phyloP scores from a whole-genome alignment of 2,329 filamentous ascomycete species.

The Cordyceps javanica region DNA sequence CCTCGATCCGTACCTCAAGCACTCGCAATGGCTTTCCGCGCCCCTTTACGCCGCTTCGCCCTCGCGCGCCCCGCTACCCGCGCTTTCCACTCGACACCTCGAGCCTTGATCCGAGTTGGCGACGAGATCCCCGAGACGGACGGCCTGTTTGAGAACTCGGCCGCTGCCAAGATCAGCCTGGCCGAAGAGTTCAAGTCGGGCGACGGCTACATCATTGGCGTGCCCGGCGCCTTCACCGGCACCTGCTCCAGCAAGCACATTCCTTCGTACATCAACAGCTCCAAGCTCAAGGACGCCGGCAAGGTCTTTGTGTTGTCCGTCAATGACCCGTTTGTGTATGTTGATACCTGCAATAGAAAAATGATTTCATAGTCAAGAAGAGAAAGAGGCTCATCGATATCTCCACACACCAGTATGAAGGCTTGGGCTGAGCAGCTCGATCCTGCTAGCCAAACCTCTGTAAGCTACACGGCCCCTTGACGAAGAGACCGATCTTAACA shows the following conservation, averaged over 20 bases:
- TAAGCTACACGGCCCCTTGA: conserved; percentile 40
- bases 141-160: conserved; percentile 76
- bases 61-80: conserved; percentile 27
- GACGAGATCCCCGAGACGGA: conserved; percentile 73
- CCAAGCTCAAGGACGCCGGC: conserved; percentile 71
- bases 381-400: not conserved
- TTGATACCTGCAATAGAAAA: conserved; percentile 12
- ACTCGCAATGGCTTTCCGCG: conserved; percentile 31
- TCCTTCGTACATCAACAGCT: conserved; percentile 78
- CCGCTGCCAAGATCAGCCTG: conserved; percentile 86
- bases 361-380: not conserved
- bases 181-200: conserved; percentile 64
- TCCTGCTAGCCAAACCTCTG: conserved; percentile 65
- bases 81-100: conserved; percentile 59
- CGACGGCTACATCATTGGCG: conserved; percentile 78
- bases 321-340: conserved; percentile 92
- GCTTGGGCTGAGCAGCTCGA: conserved; percentile 79
- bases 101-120: conserved; percentile 64
- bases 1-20: not conserved
- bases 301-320: conserved; percentile 86
- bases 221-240: conserved; percentile 69
- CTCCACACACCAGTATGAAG: conserved; percentile 60
- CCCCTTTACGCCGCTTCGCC: conserved; percentile 27
- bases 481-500: not conserved
- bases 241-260: conserved; percentile 62